Evolutionary conservation across 345 rosid species (phyloP).

Genomic region (Fremontodendron californicum): DNA sequence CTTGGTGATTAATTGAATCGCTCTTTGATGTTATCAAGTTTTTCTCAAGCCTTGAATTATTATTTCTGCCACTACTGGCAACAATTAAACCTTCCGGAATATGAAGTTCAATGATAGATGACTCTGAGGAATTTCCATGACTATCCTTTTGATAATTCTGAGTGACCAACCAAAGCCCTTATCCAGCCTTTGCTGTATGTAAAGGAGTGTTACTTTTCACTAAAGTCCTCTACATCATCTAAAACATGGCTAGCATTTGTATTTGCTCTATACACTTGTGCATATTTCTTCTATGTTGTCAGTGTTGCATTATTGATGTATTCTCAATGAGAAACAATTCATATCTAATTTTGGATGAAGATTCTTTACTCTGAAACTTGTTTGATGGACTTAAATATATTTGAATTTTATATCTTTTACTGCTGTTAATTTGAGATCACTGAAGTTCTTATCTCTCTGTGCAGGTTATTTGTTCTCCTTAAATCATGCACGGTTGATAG

Average conservation of each 20-base stretch:
- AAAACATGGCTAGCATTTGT: background rate
- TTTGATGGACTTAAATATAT: background rate
- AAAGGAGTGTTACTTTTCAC: background rate
- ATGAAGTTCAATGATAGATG: background rate
- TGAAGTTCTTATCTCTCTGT: background rate
- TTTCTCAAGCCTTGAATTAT: background rate
- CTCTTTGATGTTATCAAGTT: background rate
- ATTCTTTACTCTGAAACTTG: background rate
- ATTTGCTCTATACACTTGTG: background rate
- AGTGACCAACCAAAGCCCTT: background rate
- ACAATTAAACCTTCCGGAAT: background rate
- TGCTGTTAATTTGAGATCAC: background rate
- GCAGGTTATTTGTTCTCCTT: slow-evolving; percentile 92
- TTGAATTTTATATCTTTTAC: background rate
- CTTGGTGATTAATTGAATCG: background rate
- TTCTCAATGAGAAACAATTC: background rate
- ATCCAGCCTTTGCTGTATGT: background rate
- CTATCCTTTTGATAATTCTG: background rate
- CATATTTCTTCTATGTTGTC: no score
- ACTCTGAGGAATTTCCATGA: background rate
- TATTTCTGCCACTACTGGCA: background rate
- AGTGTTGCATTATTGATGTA: background rate
- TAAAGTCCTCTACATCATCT: background rate
- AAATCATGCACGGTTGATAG: slow-evolving; percentile 86
- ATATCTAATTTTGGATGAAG: background rate